Evolutionary conservation across 2,329 filamentous ascomycete species (phyloP).

Genomic region (Sordariomycetes sp.): DNA sequence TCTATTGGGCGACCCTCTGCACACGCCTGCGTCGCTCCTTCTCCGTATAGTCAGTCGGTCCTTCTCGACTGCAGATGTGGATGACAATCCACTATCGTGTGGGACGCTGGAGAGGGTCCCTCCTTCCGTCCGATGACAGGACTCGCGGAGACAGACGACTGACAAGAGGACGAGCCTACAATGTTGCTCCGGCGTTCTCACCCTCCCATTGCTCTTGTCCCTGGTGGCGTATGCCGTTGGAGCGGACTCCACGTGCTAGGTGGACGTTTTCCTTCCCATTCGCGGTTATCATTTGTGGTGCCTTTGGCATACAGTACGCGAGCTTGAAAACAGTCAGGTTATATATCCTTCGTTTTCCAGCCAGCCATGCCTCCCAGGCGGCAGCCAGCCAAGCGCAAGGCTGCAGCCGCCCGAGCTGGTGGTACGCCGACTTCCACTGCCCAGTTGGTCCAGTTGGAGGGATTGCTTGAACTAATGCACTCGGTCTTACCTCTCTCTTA

Average conservation of each 20-base stretch:
- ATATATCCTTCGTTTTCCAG: neutral
- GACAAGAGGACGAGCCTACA: neutral
- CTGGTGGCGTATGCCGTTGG: neutral
- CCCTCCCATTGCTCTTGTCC: neutral
- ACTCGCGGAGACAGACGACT: neutral
- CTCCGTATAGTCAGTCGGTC: neutral
- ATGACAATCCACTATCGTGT: neutral
- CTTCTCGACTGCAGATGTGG: neutral
- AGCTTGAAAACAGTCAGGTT: neutral
- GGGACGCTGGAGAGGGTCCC: neutral
- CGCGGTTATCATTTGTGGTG: neutral
- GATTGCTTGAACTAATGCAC: neutral
- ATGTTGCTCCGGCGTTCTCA: neutral
- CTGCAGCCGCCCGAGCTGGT: neutral
- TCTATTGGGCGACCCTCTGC: too few species aligned
- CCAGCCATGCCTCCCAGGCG: slow-evolving; percentile 3
- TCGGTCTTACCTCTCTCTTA: neutral
- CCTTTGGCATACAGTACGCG: neutral
- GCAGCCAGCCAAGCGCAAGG: slow-evolving; percentile 1
- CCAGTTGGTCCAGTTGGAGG: neutral
- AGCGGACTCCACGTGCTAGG: neutral
- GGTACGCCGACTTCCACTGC: neutral
- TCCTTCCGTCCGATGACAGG: neutral
- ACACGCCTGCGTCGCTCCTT: neutral
- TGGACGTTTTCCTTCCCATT: neutral